Evolutionary conservation across 2,329 filamentous ascomycete species (phyloP).

Genomic region (Rasamsonia emersonii): DNA sequence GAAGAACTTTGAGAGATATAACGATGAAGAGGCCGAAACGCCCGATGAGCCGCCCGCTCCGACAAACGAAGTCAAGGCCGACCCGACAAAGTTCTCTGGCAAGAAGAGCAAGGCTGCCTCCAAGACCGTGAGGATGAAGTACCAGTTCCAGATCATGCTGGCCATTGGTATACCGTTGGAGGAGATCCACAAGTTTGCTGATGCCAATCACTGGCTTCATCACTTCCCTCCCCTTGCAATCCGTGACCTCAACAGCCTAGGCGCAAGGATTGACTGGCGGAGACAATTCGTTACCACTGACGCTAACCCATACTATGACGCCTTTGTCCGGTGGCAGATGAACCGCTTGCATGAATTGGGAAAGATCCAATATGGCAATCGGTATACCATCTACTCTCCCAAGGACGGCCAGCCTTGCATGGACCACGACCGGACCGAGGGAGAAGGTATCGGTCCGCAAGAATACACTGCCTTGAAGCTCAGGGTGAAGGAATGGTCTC

Average conservation of each 20-base stretch:
- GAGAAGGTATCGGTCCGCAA: constrained; percentile 75
- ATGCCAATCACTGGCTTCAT: constrained; percentile 84
- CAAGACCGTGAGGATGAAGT: constrained; percentile 89
- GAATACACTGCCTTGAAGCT: constrained; percentile 92
- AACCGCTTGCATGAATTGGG: constrained; percentile 77
- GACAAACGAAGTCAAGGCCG: constrained; percentile 61
- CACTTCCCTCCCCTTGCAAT: constrained; percentile 76
- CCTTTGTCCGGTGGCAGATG: constrained; percentile 97
- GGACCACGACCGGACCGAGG: constrained; percentile 75
- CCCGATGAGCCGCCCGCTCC: constrained; percentile 50
- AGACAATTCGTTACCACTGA: constrained; percentile 90
- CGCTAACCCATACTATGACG: constrained; percentile 92
- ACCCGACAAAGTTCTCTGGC: constrained; percentile 82
- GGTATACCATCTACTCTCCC: constrained; percentile 87
- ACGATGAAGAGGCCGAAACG: constrained; percentile 50
- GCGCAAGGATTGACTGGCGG: constrained; percentile 86
- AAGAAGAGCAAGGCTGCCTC: constrained; percentile 88
- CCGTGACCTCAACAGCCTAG: constrained; percentile 73
- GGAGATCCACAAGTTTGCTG: constrained; percentile 88
- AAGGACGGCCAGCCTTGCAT: constrained; percentile 84
- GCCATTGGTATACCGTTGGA: constrained; percentile 77
- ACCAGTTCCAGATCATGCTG: constrained; percentile 92
- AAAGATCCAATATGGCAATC: constrained; percentile 89
- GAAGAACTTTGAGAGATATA: constrained; percentile 70
- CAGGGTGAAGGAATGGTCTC: constrained; percentile 81